Evolutionary conservation across 75 land plant species (phyloP), one percentile per base, ranked within the genome.

Genomic region (Azolla pinnata): DNA sequence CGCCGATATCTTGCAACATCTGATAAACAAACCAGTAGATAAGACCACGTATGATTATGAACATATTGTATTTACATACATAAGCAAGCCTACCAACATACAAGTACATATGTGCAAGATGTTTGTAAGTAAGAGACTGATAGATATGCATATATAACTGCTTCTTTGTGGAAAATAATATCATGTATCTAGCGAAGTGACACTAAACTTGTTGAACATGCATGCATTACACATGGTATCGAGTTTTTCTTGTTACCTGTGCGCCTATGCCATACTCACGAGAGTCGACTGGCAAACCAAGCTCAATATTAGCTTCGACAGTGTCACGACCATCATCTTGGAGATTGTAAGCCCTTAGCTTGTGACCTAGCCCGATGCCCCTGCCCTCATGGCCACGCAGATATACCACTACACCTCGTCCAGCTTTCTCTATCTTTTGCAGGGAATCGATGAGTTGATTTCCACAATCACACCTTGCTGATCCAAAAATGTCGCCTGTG

Each of bases 261-360:
- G 97, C 97, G 52, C 90, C 88, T 62, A 85, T 88, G 0, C 96
- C 97, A 70, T 92, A 92, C 60, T 92, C 97, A 8, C 96, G 82
- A 14, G 97, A 81, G 70, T 92, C 97, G 34, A 85, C 84, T 46
- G 95, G 87, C 54, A 92, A 55, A 30, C 97, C 97, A 46, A 92
- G 82, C 34, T 92, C 84, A 29, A 82, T 71, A 65, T 92, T 92
- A 34, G 98, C 98, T 60, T 93, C 85, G 30, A 93, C 98, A 4
- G 98, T 88, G 72, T 93, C 98, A 67, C 78, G 77, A 16, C 98
- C 98, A 52, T 69, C 74, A 64, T 93, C 98, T 54, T 93, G 98
- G 53, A 93, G 54, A 63, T 88, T 93, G 57, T 93, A 93, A 32
- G 98, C 98, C 30, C 72, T 75, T 26, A 93, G 86, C 76, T 93